Evolutionary conservation across 2,329 filamentous ascomycete species (phyloP), one percentile per base, ranked within the genome.

Genomic region (Aspergillus luchuensis): DNA sequence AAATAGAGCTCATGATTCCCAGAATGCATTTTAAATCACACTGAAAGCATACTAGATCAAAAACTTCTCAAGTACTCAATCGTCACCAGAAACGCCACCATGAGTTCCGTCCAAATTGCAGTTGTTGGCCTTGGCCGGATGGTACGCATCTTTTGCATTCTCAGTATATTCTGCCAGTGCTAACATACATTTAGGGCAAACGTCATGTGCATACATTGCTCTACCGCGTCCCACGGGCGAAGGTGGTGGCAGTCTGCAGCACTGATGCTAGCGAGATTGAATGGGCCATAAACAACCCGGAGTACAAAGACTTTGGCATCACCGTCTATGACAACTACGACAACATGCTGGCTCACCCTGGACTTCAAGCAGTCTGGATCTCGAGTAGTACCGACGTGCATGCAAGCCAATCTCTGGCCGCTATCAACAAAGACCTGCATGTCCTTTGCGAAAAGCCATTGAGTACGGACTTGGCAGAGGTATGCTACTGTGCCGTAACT

Each of bases 391-490:
- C 82, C 1, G 81, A 79, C 0, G 78, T 79, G 39, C 82, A 84
- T 63, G 81, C 81, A 1, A 74, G 81, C 57, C 80, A 84, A 63
- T 75, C 80, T 1, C 80, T 82, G 67, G 77, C 79, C 57, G 81
- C 82, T 19, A 82, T 85, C 60, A 71, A 80, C 41, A 76, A 76
- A 13, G 75, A 78, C 28, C 78, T 80, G 62, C 81, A 84, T 66
- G 80, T 68, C 78, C 71, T 83, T 19, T 83, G 81, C 67, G 81
- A 84, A 70, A 84, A 70, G 60, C 67, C 66, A 5, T n/a, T 72
- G 19, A 81, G 78, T 58, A 87, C 83, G 0, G 80, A 78, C 59
- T 74, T 86, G 21, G 82, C 84, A 59, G 76, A 85, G 53, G 84
- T 85, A 70, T 68, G 80, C 52, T 36, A 28, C 1, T 28, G 1